These are phyloP conservation scores for Fragosphaeria purpurea DNA, from an alignment of 2,329 filamentous ascomycete genomes.

Conservation along the genomic window DNA sequence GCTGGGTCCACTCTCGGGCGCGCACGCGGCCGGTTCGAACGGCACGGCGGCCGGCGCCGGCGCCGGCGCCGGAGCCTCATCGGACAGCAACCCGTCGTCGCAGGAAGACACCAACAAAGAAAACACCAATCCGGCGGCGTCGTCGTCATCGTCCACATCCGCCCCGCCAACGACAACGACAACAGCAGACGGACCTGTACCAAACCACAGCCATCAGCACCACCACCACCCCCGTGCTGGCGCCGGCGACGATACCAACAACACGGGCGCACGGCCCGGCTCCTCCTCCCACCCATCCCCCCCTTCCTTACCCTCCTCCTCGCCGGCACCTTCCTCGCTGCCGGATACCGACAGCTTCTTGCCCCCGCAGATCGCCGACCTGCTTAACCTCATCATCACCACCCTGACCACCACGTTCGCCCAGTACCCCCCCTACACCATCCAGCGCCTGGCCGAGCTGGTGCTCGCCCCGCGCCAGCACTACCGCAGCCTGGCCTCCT, in stretches of 20 bases:
- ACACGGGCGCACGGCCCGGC: background rate
- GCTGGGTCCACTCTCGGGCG: constrained; percentile 34
- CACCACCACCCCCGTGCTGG: constrained; percentile 15
- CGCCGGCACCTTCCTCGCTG: background rate
- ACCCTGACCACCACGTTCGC: constrained; percentile 59
- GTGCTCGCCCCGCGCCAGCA: constrained; percentile 65
- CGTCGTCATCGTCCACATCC: constrained; percentile 6
- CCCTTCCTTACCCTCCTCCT: constrained; percentile 42
- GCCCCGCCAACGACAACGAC: background rate
- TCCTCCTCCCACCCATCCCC: constrained; percentile 47
- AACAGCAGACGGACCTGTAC: too few relatives aligned
- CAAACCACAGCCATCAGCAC: background rate
- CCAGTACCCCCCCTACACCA: constrained; percentile 73
- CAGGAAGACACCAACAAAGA: constrained; percentile 59
- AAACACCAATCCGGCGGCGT: constrained; percentile 43
- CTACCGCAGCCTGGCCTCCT: constrained; percentile 73
- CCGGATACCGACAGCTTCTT: constrained; percentile 21
- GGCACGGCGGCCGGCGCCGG: constrained; percentile 17
- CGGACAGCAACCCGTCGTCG: constrained; percentile 17
- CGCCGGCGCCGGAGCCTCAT: background rate
- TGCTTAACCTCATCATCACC: constrained; percentile 49
- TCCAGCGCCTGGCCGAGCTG: constrained; percentile 86
- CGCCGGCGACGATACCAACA: background rate
- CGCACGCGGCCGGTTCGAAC: constrained; percentile 19
- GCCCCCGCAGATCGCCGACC: constrained; percentile 52